Evolutionary conservation across 805 yeast genomes (phyloP).

Genomic region (Myxozyma geophila): DNA sequence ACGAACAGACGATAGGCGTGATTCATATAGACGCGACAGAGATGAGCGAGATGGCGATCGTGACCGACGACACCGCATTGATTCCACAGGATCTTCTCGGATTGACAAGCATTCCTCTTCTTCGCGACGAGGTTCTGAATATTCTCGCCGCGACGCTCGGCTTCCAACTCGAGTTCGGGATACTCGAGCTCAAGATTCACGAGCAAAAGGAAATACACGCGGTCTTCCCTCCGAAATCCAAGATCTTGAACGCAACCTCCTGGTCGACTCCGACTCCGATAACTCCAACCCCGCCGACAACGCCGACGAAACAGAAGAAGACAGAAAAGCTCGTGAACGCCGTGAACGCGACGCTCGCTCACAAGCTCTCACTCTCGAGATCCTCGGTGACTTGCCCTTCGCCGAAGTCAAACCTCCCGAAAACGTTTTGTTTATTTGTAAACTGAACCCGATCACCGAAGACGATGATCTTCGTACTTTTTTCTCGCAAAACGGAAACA

Average conservation of each 20-base stretch:
- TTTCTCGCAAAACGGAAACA: conserved; percentile 65
- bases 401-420: conserved; percentile 66
- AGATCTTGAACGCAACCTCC: conserved; percentile 19
- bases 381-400: conserved; percentile 65
- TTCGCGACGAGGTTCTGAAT: neutral
- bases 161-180: neutral
- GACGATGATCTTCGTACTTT: conserved; percentile 60
- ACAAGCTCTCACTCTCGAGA: conserved; percentile 64
- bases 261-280: conserved; percentile 9
- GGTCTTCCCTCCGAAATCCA: conserved; percentile 4
- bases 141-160: neutral
- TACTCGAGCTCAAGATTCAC: neutral
- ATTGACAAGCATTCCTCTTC: neutral
- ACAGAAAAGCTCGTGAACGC: conserved; percentile 41
- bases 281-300: conserved; percentile 1
- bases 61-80: neutral
- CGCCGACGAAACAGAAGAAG: conserved; percentile 39
- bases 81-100: neutral
- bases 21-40: neutral
- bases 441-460: conserved; percentile 64
- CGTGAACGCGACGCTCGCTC: conserved; percentile 51
- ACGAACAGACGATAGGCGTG: neutral
- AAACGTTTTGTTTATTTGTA: conserved; percentile 64
- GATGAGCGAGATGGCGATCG: neutral
- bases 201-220: neutral